Evolutionary conservation across 2,329 filamentous ascomycete species (phyloP).

Genomic region (Aspergillus melleus): DNA sequence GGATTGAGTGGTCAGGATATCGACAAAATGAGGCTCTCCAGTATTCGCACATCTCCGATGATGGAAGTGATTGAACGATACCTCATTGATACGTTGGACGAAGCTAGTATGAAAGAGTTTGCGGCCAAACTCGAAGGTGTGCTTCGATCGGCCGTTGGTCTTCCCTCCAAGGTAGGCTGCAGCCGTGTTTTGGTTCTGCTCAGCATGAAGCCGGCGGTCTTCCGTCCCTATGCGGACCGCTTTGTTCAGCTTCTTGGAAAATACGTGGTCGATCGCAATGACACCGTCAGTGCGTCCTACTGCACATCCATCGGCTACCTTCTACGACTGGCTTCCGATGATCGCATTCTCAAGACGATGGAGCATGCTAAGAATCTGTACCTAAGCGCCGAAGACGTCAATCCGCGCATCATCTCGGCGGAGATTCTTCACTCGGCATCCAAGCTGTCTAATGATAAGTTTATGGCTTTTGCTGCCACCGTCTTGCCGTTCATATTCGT

Average conservation of each 20-base stretch:
- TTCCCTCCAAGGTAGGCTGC: slow-evolving; percentile 92
- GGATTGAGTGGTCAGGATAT: slow-evolving; percentile 86
- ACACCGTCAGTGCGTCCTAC: slow-evolving; percentile 88
- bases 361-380: slow-evolving; percentile 68
- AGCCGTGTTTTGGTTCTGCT: slow-evolving; percentile 81
- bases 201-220: slow-evolving; percentile 72
- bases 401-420: slow-evolving; percentile 70
- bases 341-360: slow-evolving; percentile 56
- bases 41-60: slow-evolving; percentile 81
- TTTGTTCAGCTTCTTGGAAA: slow-evolving; percentile 79
- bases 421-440: slow-evolving; percentile 82
- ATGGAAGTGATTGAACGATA: slow-evolving; percentile 90
- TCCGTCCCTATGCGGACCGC: slow-evolving; percentile 71
- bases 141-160: slow-evolving; percentile 82
- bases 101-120: slow-evolving; percentile 71
- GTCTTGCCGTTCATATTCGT: slow-evolving; percentile 87
- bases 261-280: slow-evolving; percentile 84
- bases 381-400: slow-evolving; percentile 76
- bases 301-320: slow-evolving; percentile 85
- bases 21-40: slow-evolving; percentile 79
- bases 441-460: slow-evolving; percentile 85
- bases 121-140: slow-evolving; percentile 71
- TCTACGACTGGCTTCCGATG: slow-evolving; percentile 63
- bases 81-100: slow-evolving; percentile 75
- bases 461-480: slow-evolving; percentile 71